phyloP scores from a whole-genome alignment of 1,284 basidiomycete species.

The Cryptococcus sp. region DNA sequence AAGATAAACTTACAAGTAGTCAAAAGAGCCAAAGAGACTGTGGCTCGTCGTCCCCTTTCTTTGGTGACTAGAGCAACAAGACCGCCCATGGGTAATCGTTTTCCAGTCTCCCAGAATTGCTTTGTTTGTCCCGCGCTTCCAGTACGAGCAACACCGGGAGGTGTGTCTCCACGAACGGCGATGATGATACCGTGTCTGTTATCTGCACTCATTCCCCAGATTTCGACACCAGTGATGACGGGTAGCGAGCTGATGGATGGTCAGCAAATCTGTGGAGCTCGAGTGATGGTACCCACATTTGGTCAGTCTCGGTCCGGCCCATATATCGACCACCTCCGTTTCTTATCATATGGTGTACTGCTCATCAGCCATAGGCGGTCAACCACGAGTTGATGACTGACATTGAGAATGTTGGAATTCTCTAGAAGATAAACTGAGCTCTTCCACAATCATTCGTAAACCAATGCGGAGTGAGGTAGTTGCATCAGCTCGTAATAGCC shows the following conservation, averaged over 20 bases:
- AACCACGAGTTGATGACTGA: too few species aligned
- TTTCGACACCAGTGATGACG: conserved; percentile 55
- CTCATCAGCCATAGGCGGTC: conserved; percentile 26
- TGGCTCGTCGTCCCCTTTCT: conserved; percentile 16
- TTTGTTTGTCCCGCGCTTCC: conserved; percentile 25
- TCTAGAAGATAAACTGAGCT: conserved; percentile 38
- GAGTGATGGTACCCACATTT: too few species aligned
- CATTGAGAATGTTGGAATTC: conserved; percentile 18
- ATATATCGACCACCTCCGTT: conserved; percentile 22
- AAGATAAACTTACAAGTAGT: conserved; percentile 2
- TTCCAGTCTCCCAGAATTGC: conserved; percentile 57
- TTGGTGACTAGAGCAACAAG: conserved; percentile 57
- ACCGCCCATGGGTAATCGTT: conserved; percentile 56
- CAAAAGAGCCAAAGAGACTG: conserved; percentile 7
- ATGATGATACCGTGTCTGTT: conserved; percentile 52
- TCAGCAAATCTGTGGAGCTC: too few species aligned
- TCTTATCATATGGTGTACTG: conserved; percentile 27
- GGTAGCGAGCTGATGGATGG: conserved; percentile 52
- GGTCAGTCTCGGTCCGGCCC: background rate
- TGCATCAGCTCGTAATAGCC: conserved; percentile 64
- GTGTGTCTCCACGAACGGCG: conserved; percentile 52
- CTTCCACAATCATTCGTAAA: conserved; percentile 51
- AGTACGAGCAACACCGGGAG: conserved; percentile 50
- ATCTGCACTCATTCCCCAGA: conserved; percentile 51
- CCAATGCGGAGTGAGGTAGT: conserved; percentile 49